Evolutionary conservation across 257 asterid species (phyloP).

Genomic region (Ocimum tenuiflorum): DNA sequence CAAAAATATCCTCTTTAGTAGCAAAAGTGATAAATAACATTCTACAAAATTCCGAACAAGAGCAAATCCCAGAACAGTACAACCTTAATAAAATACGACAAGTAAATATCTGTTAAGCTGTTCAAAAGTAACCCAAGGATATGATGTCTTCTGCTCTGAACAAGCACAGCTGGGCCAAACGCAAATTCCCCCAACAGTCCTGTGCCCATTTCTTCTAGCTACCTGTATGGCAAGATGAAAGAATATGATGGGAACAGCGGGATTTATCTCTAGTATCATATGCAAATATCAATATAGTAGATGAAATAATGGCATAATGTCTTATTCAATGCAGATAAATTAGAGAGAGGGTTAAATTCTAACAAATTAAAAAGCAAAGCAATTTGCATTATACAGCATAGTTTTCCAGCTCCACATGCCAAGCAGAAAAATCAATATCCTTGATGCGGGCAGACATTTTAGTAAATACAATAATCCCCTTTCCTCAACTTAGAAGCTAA

Average conservation of each 20-base stretch:
- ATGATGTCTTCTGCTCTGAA: background rate
- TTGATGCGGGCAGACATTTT: too few species aligned
- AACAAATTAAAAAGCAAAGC: background rate
- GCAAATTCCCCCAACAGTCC: slow-evolving; percentile 15
- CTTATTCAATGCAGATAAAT: background rate
- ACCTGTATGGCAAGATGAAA: slow-evolving; percentile 18
- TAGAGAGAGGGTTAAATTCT: background rate
- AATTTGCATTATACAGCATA: background rate
- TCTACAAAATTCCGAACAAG: slow-evolving; percentile 32
- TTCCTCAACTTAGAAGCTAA: background rate
- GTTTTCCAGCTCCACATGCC: too few species aligned
- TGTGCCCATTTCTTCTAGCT: slow-evolving; percentile 21
- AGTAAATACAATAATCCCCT: too few species aligned
- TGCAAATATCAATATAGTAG: background rate
- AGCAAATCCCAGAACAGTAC: slow-evolving; percentile 10
- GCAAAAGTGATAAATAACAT: slow-evolving; percentile 8
- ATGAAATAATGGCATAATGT: background rate
- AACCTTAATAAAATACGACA: background rate
- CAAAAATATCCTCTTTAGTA: slow-evolving; percentile 4
- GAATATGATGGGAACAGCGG: background rate
- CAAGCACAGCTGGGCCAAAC: background rate
- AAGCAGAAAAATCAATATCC: too few species aligned
- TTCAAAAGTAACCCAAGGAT: too few species aligned
- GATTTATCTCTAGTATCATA: background rate
- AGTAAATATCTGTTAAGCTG: too few species aligned